Percentiles rank a stretch among this genome's conserved stretches.
phyloP scores from a whole-genome alignment of 202 grass and related monocot species.

The Schoenoplectus triqueter region DNA sequence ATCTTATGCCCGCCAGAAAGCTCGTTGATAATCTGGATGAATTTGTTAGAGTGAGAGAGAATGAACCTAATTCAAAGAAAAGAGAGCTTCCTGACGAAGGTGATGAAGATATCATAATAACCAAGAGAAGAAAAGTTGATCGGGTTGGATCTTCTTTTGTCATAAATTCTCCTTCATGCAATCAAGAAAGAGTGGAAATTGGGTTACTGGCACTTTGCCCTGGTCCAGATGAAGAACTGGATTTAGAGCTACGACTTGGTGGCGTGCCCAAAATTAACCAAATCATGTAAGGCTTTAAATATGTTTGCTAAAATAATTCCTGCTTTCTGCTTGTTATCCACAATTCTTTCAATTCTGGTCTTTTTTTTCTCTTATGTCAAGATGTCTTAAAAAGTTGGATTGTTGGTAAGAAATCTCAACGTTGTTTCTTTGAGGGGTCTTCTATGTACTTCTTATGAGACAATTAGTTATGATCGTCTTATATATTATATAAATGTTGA shows the following conservation, averaged over 20 bases:
- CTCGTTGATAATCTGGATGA: conserved; percentile 21
- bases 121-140: conserved; percentile 56
- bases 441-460: conserved; percentile 29
- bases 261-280: conserved; percentile 46
- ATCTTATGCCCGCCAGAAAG: conserved; percentile 29
- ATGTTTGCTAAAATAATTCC: conserved; percentile 35
- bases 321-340: conserved; percentile 13
- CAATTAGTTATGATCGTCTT: conserved; percentile 8
- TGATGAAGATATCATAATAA: conserved; percentile 29
- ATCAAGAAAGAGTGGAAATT: conserved; percentile 34
- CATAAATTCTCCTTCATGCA: conserved; percentile 39
- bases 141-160: conserved; percentile 36
- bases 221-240: conserved; percentile 55
- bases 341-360: conserved; percentile 26
- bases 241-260: conserved; percentile 75
- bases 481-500: background rate
- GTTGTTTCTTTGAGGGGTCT: conserved; percentile 4
- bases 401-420: conserved; percentile 14
- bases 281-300: conserved; percentile 27
- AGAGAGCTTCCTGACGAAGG: conserved; percentile 23
- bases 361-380: background rate
- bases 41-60: conserved; percentile 34
- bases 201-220: conserved; percentile 52
- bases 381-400: conserved; percentile 7
- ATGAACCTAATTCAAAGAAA: conserved; percentile 41